phyloP scores from a whole-genome alignment of 2,329 filamentous ascomycete species.

The Alternaria arborescens region DNA sequence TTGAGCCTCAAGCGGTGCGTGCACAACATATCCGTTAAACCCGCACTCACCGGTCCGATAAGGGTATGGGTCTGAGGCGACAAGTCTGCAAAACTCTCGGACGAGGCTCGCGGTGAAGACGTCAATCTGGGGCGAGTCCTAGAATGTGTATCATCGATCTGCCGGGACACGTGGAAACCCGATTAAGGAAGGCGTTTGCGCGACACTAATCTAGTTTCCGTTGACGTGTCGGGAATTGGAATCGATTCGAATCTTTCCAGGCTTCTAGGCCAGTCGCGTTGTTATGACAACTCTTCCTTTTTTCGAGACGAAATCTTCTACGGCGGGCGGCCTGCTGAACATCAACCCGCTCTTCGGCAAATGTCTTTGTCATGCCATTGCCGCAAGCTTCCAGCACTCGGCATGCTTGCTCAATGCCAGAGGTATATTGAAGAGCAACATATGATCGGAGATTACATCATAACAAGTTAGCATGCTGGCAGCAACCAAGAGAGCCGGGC shows the following conservation, averaged over 20 bases:
- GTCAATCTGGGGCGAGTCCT: slow-evolving; percentile 5
- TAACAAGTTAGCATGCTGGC: background rate
- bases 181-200: slow-evolving; percentile 1
- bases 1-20: slow-evolving; percentile 16
- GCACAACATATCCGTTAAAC: slow-evolving; percentile 10
- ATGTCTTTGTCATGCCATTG: background rate
- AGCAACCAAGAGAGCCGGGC: background rate
- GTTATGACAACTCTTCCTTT: background rate
- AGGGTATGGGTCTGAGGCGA: slow-evolving; percentile 7
- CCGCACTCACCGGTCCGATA: slow-evolving; percentile 9
- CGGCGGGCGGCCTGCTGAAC: background rate
- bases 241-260: slow-evolving; percentile 5
- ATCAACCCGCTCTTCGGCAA: background rate
- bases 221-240: slow-evolving; percentile 11
- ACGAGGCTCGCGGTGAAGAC: slow-evolving; percentile 15
- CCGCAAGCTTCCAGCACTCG: background rate
- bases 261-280: background rate
- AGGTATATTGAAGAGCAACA: slow-evolving; percentile 14
- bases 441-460: background rate
- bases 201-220: slow-evolving; percentile 10
- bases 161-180: slow-evolving; percentile 7
- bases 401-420: background rate
- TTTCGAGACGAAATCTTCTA: background rate
- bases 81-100: slow-evolving; percentile 16
- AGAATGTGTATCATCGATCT: slow-evolving; percentile 8